Evolutionary conservation across 306 rosid species (phyloP), one percentile per base, ranked within the genome.

Genomic region (Gynostemma pentaphyllum): DNA sequence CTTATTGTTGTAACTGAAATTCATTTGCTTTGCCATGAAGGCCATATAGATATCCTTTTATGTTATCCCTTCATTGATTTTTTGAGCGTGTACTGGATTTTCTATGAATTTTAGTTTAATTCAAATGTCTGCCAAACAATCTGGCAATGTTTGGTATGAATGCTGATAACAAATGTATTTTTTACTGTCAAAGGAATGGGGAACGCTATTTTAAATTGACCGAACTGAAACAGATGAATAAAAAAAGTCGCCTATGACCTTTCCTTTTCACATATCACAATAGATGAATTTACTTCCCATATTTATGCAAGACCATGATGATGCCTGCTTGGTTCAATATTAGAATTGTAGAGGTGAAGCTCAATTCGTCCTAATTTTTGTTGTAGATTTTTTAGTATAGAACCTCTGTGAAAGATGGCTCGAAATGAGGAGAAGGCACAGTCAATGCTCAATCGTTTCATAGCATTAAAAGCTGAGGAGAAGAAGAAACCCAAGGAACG

Each of bases 401-500:
- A 32, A 32, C 37, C 37, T 2, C 7, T 32, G 3, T 44, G 41
- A 32, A 51, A 77, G 61, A 91, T 91, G 98, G 98, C 96, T 75
- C 84, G 87, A 2, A 82, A 82, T 45, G 87, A 82, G 60, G 87
- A 82, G 80, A 82, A 82, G 48, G 85, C 87, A 1, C 85, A 82
- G 82, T 82, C 87, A 1, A 82, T 82, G 87, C 87, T 91, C 7
- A 91, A 91, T 71, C 87, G 98, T 22, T 91, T 77, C 88, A 79
- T 91, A 67, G 3, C 96, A 2, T 74, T 83, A 67, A 83, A 88
- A 65, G 95, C 90, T 7, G 96, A 91, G 76, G 96, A 91, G 82
- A 91, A 88, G 81, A 88, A 88, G 88, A 91, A 91, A 67, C 98
- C 98, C 0, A 86, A 84, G 36, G 96, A 91, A 71, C 87, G 83